Percentiles rank a stretch among this genome's conserved stretches.
Conservation (phyloP, 345 rosid species). For the Hevea brasiliensis region DNA sequence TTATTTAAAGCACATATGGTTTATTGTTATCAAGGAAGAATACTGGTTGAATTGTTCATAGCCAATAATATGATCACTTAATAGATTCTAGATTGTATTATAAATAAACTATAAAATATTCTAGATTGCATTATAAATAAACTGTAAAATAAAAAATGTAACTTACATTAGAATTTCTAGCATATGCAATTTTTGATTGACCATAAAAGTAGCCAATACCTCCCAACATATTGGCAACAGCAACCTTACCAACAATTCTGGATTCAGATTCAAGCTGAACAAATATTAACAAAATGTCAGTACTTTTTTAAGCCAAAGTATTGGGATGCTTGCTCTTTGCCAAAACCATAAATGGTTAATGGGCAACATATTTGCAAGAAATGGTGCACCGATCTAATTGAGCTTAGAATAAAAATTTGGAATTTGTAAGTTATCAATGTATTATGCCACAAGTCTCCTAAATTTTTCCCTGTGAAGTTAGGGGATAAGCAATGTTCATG, state of each 20-base stretch:
- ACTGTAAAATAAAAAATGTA: constrained; percentile 8
- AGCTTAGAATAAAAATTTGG: not conserved
- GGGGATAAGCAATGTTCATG: not conserved
- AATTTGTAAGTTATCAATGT: not conserved
- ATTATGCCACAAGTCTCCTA: not conserved
- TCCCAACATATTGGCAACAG: constrained; percentile 84
- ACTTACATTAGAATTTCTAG: constrained; percentile 59
- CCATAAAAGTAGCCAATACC: constrained; percentile 97
- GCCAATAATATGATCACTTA: not conserved
- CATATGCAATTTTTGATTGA: constrained; percentile 67
- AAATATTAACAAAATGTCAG: constrained; percentile 19
- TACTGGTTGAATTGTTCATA: constrained; percentile 1
- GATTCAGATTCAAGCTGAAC: constrained; percentile 69
- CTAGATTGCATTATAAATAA: not conserved
- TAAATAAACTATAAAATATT: constrained; percentile 13
- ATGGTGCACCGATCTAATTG: not conserved
- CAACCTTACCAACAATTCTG: constrained; percentile 67
- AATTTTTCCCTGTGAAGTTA: not conserved
- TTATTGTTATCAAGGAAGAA: not conserved
- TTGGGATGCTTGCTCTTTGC: not conserved
- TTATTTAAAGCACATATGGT: not conserved
- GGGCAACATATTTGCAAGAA: not conserved
- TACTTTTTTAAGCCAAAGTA: not conserved
- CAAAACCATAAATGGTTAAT: not conserved
- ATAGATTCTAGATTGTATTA: not conserved